Evolutionary conservation across 2,329 filamentous ascomycete species (phyloP), one percentile per base, ranked within the genome.

Genomic region (Penicillium sp.): DNA sequence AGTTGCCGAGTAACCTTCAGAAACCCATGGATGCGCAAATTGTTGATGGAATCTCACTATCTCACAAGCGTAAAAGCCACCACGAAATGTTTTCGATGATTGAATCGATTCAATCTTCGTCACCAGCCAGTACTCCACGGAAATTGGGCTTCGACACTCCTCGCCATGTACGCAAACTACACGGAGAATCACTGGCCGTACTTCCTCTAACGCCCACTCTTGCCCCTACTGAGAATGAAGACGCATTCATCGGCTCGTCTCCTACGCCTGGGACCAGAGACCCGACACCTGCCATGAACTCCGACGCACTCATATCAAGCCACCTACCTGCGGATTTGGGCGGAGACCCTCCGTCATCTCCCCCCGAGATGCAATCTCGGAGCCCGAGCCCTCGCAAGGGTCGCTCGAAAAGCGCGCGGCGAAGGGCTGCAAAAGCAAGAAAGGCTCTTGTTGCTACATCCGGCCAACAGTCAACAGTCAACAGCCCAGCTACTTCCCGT

Each of bases 11-110:
- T 25, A 58, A 76, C 72, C 49, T 72, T 73, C 13, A 84, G 2
- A 21, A 46, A 78, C 82, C 34, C 16, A 31, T 19, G 84, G 83
- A 58, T 27, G 82, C 90, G 43, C 94, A 94, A 67, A 84, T 87
- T 3, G 77, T 85, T 0, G 87, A 93, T 46, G 82, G 84, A 31
- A 84, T 86, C 13, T 84, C 87, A 0, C 78, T 81, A 0, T 64
- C 69, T 4, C 87, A 90, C 55, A 91, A 89, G 0, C 91, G 94
- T 65, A 75, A 87, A 49, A 91, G 95, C 69, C 81, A 81, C 45
- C 74, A 74, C 9, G 85, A 88, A 61, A 83, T 82, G 25, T 82
- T 84, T 5, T 81, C 81, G 0, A 78, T 93, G 60, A 93, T 92
- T 64, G 81, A 88, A 1, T 84, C 87, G 21, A 79, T 92, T 27